Evolutionary conservation across 1,284 basidiomycete genomes (phyloP).

Genomic region (Fomitiporia mediterranea): DNA sequence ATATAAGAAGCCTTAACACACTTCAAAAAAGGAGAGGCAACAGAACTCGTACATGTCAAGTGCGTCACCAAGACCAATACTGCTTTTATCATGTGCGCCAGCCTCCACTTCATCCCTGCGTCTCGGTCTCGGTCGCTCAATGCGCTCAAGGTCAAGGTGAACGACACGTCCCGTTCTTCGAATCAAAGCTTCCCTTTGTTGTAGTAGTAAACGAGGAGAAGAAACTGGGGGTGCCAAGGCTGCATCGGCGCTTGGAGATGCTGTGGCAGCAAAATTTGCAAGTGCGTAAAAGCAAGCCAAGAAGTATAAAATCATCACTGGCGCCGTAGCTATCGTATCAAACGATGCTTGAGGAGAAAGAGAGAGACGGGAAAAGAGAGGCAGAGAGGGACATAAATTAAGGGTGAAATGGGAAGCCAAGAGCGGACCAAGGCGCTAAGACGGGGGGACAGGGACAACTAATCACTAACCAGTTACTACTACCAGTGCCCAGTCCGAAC

Average conservation of each 20-base stretch:
- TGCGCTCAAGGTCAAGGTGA: neutral
- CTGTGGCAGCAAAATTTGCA: slow-evolving; percentile 1
- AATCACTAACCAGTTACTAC: too few species aligned
- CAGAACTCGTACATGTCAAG: slow-evolving; percentile 41
- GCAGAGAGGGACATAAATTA: neutral
- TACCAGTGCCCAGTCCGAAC: too few species aligned
- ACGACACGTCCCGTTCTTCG: neutral
- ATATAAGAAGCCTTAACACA: neutral
- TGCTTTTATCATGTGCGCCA: slow-evolving; percentile 24
- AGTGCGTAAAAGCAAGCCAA: neutral
- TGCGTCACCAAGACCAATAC: slow-evolving; percentile 39
- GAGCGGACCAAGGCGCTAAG: slow-evolving; percentile 3
- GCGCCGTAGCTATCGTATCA: slow-evolving; percentile 10
- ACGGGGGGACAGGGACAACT: too few species aligned
- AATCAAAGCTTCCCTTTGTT: neutral
- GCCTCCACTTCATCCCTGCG: slow-evolving; percentile 14
- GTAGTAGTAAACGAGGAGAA: neutral
- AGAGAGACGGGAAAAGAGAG: neutral
- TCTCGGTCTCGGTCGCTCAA: neutral
- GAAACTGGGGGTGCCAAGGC: neutral
- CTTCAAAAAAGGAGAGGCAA: neutral
- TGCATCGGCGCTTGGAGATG: neutral
- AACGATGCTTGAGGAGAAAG: too few species aligned
- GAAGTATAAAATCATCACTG: neutral
- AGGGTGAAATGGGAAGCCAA: neutral